Evolutionary conservation across 2,329 filamentous ascomycete genomes (phyloP), one percentile per base, ranked within the genome.

Genomic region (Aspergillus intermedius): DNA sequence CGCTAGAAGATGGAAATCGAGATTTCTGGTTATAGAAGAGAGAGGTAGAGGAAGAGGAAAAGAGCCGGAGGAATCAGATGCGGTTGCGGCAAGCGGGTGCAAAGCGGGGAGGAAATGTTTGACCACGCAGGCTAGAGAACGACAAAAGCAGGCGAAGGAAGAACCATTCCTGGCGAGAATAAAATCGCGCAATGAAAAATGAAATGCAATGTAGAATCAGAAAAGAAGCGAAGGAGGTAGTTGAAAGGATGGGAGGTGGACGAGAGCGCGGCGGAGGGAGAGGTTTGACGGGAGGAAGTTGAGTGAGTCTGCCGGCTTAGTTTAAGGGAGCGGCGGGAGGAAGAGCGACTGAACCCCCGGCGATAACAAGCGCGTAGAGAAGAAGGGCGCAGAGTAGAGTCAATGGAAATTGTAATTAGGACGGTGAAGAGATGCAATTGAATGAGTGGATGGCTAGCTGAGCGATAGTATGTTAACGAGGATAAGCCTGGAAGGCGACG

Each of bases 111-210:
- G 25, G 25, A 30, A 30, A 62, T 62, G 58, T 60, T 64, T 57
- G 60, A 67, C 66, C 62, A 69, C 64, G 66, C 65, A 64, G 65
- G 61, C 65, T 69, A 69, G 57, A 64, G 62, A 64, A 54, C 58
- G 66, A 61, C 63, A 61, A 67, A 59, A 61, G 62, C 58, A 61
- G 60, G 52, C 55, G 60, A 62, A 62, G 52, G 55, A 59, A 63
- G 54, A 64, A 63, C 69, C 69, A 72, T 72, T 67, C 67, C 69
- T 67, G 63, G 60, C 57, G 55, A 51, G 53, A 54, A 55, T 47
- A 48, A 54, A 49, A 59, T 54, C 59, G 61, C 59, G 60, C 50
- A 37, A 45, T 50, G 39, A 49, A 46, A 54, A 58, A 59, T 54
- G 52, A 55, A 56, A 60, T 51, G 48, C 22, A 52, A 49, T 23